Conservation (phyloP, 352 stramenopile species). For the Phytophthora capsici region DNA sequence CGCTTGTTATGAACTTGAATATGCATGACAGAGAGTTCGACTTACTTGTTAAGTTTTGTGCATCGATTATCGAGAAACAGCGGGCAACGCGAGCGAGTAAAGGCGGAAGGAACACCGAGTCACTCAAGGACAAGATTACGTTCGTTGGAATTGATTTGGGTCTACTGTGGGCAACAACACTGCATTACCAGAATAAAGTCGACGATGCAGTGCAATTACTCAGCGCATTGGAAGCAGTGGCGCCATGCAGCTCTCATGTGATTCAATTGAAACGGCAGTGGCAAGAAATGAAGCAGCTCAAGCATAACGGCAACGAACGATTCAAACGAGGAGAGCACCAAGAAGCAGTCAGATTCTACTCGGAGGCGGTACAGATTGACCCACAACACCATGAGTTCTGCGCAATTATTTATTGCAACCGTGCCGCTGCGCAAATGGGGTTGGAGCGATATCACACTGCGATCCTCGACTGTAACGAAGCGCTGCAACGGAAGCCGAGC, state of each 20-base stretch:
- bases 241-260: conserved; percentile 75
- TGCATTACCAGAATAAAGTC: conserved; percentile 80
- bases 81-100: conserved; percentile 18
- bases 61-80: conserved; percentile 61
- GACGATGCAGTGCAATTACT: conserved; percentile 67
- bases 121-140: conserved; percentile 39
- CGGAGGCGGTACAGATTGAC: conserved; percentile 70
- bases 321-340: conserved; percentile 71
- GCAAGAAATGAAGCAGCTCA: conserved; percentile 71
- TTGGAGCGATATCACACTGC: conserved; percentile 69
- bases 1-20: neutral
- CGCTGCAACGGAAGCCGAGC: conserved; percentile 62
- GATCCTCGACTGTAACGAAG: conserved; percentile 78
- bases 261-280: conserved; percentile 73
- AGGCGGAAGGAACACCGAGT: conserved; percentile 10
- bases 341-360: conserved; percentile 63
- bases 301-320: conserved; percentile 67
- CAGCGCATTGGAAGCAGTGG: conserved; percentile 60
- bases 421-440: conserved; percentile 80
- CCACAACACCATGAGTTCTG: conserved; percentile 75
- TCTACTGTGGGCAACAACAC: conserved; percentile 53
- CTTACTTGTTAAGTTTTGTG: conserved; percentile 57
- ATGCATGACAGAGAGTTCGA: conserved; percentile 55
- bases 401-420: conserved; percentile 83
- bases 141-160: conserved; percentile 72